Base-by-base conservation (phyloP, 108 stramenopile species). In the Fragilariopsis cylindrus region DNA sequence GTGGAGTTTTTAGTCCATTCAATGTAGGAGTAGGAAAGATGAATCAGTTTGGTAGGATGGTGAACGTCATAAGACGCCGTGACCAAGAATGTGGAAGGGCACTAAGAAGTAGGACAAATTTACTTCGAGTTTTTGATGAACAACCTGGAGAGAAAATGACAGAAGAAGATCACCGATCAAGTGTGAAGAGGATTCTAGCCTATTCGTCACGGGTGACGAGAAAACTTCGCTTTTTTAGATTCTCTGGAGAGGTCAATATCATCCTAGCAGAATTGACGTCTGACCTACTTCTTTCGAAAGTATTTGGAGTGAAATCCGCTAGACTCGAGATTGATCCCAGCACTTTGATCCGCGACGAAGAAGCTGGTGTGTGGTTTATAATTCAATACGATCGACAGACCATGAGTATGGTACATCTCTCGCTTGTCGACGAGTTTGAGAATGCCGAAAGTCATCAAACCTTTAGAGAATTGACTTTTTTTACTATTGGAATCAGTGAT, bases 61-160 rank as follows among this genome's bases (percentile, higher is more conserved):
- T 82, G 21, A 74, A 88, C 41, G 73, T 69, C 18, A 75, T 93
- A 12, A 80, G 81, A 56, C 65, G 65, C 40, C 79, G 85, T 52
- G 93, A 94, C 60, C 82, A 87, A 70, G 87, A 88, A 46, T 94
- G 93, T 76, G 87, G 86, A 18, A 69, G 74, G 73, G 90, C 90
- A 49, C 19, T 94, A 16, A 64, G 81, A 52, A 79, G 86, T 67
- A 60, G 90, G 21, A 86, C 84, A n/a, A 84, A 85, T 71, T 56
- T 93, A 42, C 73, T 91, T 4, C 66, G 52, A 48, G 76, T 73
- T 40, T 76, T 88, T 30, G 70, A 76, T 41, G 44, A 48, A 41
- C 18, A 47, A 55, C 4, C 42, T 47, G 42, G 49, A 41, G 7
- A 60, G 30, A 62, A 63, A 3, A 62, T n/a, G 16, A 21, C 47